Evolutionary conservation across 768 basidiomycete species (phyloP), one percentile per base, ranked within the genome.

Genomic region (Tricholoma saponaceum): DNA sequence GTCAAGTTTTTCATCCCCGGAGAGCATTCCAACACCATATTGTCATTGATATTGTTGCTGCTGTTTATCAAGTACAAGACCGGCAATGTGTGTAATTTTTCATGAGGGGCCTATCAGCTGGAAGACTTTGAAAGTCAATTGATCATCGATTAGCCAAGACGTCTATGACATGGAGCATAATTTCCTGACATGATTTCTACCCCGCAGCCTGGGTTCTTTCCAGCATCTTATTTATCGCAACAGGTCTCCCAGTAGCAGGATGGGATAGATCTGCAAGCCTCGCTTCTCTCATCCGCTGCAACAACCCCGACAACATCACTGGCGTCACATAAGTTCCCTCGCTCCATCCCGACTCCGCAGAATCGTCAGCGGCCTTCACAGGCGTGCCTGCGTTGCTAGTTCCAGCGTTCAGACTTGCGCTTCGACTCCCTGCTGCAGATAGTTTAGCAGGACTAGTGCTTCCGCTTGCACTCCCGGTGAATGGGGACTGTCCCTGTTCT

Each of bases 171-270:
- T n/a, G n/a, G n/a, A n/a, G n/a, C n/a, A n/a, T n/a, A n/a, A n/a
- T n/a, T n/a, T n/a, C n/a, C n/a, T n/a, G n/a, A 30, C 10, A 20
- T 22, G 18, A 43, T 46, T 18, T 50, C 60, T 47, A 84, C 1
- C 84, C 83, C 7, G 79, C 84, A 22, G 84, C 84, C 64, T 88
- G 87, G 4, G 86, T 78, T 68, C 88, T 77, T 68, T 89, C 89
- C 64, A 91, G 67, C 73, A 87, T 79, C 72, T 87, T 89, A 69
- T 91, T 90, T 5, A 89, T 78, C 1, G 78, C 81, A 23, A 80
- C 71, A 0, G 82, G 78, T 35, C 83, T 70, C 14, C 79, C 82
- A 52, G 68, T 75, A 37, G 79, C 66, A 6, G 78, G 73, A 62
- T 80, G 79, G 0, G 81, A 72, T 60, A 85, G 59, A 68, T 90